Percentiles rank a stretch among this genome's conserved stretches.
Conservation (phyloP, 202 grass and related monocot genomes). For the Carex arenaria region DNA sequence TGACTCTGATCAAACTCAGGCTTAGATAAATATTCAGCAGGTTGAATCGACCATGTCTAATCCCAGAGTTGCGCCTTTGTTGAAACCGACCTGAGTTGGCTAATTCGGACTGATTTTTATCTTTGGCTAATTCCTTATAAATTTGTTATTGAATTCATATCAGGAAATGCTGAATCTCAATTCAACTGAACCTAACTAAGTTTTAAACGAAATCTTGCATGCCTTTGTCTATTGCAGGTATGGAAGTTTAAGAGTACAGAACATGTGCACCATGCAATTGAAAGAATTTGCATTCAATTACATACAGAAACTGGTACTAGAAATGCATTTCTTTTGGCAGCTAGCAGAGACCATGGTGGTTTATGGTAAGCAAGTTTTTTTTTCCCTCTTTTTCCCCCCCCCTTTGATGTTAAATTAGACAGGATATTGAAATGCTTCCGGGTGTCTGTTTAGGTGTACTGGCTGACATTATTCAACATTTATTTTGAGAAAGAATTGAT, state of each 20-base stretch:
- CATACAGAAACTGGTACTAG: constrained; percentile 1
- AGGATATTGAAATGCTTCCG: not conserved
- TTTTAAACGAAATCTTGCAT: not conserved
- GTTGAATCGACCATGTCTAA: not conserved
- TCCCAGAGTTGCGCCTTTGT: not conserved
- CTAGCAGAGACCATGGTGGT: not conserved
- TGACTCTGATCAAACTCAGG: too few relatives aligned
- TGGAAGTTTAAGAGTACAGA: constrained; percentile 5
- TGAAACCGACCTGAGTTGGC: not conserved
- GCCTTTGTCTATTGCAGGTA: constrained; percentile 11
- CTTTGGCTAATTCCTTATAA: not conserved
- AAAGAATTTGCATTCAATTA: not conserved
- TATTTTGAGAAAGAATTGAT: not conserved
- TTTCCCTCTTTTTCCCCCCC: not conserved
- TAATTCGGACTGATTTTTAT: not conserved
- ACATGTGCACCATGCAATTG: not conserved
- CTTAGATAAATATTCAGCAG: not conserved
- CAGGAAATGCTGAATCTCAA: not conserved
- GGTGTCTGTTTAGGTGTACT: not conserved
- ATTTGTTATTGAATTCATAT: not conserved
- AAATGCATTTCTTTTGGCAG: constrained; percentile 3
- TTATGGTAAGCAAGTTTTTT: not conserved
- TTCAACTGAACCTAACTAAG: not conserved
- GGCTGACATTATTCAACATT: not conserved
- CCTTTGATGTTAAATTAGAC: not conserved